phyloP scores from a whole-genome alignment of 164 flowering plant species.

The Aristolochia californica region DNA sequence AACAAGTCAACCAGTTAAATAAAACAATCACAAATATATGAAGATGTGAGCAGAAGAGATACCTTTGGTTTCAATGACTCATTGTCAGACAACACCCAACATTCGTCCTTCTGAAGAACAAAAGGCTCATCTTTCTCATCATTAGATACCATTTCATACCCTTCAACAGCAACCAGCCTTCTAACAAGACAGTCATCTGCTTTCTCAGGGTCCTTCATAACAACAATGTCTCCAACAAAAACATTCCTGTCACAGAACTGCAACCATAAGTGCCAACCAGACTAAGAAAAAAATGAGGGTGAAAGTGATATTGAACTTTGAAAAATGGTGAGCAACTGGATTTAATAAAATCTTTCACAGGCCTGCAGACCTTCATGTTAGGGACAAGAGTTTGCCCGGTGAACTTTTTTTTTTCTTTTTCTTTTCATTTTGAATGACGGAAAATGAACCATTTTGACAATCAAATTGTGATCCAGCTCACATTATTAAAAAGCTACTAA shows the following conservation, averaged over 20 bases:
- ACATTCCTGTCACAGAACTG: slow-evolving; percentile 37
- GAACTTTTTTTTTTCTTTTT: no score
- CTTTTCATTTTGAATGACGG: no score
- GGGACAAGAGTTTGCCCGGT: no score
- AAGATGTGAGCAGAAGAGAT: slow-evolving; percentile 1
- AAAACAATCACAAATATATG: neutral
- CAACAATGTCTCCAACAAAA: slow-evolving; percentile 87
- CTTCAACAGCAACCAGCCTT: slow-evolving; percentile 87
- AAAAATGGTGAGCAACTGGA: no score
- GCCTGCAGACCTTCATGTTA: no score
- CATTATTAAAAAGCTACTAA: no score
- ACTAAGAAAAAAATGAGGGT: no score
- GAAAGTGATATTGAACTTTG: no score
- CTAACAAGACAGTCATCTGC: slow-evolving; percentile 53
- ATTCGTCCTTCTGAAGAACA: slow-evolving; percentile 69
- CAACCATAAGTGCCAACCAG: no score
- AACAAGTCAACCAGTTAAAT: neutral
- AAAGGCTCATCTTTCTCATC: slow-evolving; percentile 87
- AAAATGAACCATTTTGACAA: no score
- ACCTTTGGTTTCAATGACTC: slow-evolving; percentile 81
- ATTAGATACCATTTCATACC: slow-evolving; percentile 80
- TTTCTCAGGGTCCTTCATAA: slow-evolving; percentile 71
- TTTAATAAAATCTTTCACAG: no score
- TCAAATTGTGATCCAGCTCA: no score
- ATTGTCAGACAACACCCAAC: slow-evolving; percentile 93